Percentiles rank a stretch among this genome's conserved stretches.
Conservation (phyloP, 2,329 filamentous ascomycete genomes). For the Fusarium neocosmosporiellum region DNA sequence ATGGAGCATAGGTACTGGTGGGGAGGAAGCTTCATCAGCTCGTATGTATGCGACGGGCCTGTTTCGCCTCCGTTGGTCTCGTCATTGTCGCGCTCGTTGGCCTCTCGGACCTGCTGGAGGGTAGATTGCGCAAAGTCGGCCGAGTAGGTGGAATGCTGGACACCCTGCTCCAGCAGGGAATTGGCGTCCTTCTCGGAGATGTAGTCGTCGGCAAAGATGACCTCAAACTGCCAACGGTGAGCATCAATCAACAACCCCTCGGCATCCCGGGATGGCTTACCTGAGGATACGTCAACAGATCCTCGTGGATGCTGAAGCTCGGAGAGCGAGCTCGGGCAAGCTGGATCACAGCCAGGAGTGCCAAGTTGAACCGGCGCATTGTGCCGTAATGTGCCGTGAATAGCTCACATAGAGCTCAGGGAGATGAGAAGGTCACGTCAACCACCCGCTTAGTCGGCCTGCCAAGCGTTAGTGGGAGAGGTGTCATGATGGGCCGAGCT, state of each 20-base stretch:
- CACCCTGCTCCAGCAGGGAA: slow-evolving; percentile 62
- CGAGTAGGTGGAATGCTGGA: slow-evolving; percentile 52
- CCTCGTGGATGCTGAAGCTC: slow-evolving; percentile 87
- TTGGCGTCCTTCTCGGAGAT: slow-evolving; percentile 78
- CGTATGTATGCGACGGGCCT: slow-evolving; percentile 64
- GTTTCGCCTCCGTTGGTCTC: slow-evolving; percentile 27
- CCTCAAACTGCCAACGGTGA: slow-evolving; percentile 72
- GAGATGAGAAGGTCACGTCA: slow-evolving; percentile 19
- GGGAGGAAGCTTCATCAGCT: slow-evolving; percentile 77
- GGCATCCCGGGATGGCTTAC: slow-evolving; percentile 57
- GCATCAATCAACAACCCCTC: not conserved
- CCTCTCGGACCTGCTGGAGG: slow-evolving; percentile 47
- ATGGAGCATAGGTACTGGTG: slow-evolving; percentile 87
- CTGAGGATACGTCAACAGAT: slow-evolving; percentile 88
- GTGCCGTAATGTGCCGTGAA: slow-evolving; percentile 41
- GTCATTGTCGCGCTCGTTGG: slow-evolving; percentile 45
- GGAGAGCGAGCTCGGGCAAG: slow-evolving; percentile 61
- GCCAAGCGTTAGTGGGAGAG: slow-evolving; percentile 41
- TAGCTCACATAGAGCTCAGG: slow-evolving; percentile 46
- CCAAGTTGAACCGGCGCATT: slow-evolving; percentile 64
- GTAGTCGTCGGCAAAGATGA: slow-evolving; percentile 79
- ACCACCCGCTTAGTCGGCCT: slow-evolving; percentile 4
- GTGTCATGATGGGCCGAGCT: slow-evolving; percentile 46
- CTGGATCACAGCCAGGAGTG: slow-evolving; percentile 58
- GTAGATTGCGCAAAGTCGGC: slow-evolving; percentile 55